Evolutionary conservation across 371 early-diverging fungal species (phyloP).

Genomic region (Sporodiniella umbellata): DNA sequence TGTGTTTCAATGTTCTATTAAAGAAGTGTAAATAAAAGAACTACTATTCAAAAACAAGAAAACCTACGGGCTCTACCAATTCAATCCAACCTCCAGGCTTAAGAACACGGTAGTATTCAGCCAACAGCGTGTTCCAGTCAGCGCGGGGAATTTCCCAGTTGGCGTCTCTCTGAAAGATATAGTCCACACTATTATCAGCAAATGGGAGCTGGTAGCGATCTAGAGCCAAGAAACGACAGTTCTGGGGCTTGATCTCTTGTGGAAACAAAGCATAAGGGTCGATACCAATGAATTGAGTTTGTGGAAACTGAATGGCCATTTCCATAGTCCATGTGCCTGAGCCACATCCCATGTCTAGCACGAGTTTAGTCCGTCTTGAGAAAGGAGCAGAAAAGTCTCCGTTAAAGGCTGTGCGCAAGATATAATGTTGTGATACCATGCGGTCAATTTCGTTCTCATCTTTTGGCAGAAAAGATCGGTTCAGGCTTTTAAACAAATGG

Average conservation of each 20-base stretch:
- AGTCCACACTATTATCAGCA: conserved; percentile 33
- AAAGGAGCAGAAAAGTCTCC: conserved; percentile 21
- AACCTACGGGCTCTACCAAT: conserved; percentile 30
- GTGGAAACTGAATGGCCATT: conserved; percentile 35
- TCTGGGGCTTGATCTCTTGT: conserved; percentile 36
- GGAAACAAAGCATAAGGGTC: conserved; percentile 26
- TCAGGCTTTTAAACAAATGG: not conserved
- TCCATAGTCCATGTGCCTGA: conserved; percentile 46
- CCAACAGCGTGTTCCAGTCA: conserved; percentile 27
- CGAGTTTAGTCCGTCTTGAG: conserved; percentile 9
- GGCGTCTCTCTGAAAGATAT: conserved; percentile 38
- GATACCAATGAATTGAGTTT: conserved; percentile 36
- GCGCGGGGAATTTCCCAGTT: conserved; percentile 24
- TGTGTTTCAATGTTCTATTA: conserved; percentile 34
- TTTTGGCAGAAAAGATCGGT: not conserved
- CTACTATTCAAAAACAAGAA: not conserved
- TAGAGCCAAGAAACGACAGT: conserved; percentile 31
- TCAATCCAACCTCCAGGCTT: conserved; percentile 51
- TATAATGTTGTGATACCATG: conserved; percentile 41
- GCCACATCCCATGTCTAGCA: conserved; percentile 39
- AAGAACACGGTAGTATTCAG: conserved; percentile 31
- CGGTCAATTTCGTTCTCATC: conserved; percentile 14
- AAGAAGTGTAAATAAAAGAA: not conserved
- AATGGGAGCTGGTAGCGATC: conserved; percentile 25
- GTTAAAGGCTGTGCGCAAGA: conserved; percentile 29